Conservation (phyloP, 1,284 basidiomycete species). For the Trametes polyzona region DNA sequence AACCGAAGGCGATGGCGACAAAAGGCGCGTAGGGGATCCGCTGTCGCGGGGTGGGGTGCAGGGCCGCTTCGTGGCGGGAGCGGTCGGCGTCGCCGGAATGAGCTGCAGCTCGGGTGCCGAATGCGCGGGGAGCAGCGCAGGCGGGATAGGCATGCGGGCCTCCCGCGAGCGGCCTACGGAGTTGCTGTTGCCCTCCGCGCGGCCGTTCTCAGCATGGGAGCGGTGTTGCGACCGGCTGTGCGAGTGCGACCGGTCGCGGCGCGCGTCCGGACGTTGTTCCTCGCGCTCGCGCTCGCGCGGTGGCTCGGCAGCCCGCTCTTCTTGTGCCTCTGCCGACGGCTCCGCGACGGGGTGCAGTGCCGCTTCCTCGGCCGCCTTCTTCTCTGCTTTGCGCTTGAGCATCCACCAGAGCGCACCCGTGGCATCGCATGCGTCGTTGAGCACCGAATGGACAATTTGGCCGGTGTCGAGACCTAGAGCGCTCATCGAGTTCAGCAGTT, state of each 20-base stretch:
- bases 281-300: neutral
- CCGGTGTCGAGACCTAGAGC: slow-evolving; percentile 89
- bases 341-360: slow-evolving; percentile 6
- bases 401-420: slow-evolving; percentile 97
- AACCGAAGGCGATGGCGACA: slow-evolving; percentile 66
- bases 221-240: slow-evolving; percentile 15
- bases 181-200: slow-evolving; percentile 18
- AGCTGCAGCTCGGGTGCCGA: slow-evolving; percentile 65
- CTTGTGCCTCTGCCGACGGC: slow-evolving; percentile 20
- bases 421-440: slow-evolving; percentile 91
- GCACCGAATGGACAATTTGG: slow-evolving; percentile 92
- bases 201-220: slow-evolving; percentile 16
- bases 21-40: slow-evolving; percentile 51
- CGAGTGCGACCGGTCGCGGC: slow-evolving; percentile 20
- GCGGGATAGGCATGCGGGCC: slow-evolving; percentile 25
- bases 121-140: slow-evolving; percentile 27
- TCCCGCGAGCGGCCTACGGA: slow-evolving; percentile 28
- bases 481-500: slow-evolving; percentile 78
- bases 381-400: slow-evolving; percentile 80
- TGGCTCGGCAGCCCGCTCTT: slow-evolving; percentile 18
- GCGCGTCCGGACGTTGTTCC: slow-evolving; percentile 6
- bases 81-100: slow-evolving; percentile 75
- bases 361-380: slow-evolving; percentile 54
- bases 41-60: slow-evolving; percentile 58
- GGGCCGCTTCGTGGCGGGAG: slow-evolving; percentile 41